Evolutionary conservation across 495 filamentous ascomycete species (phyloP).

Genomic region (Aspergillus funiculosus): DNA sequence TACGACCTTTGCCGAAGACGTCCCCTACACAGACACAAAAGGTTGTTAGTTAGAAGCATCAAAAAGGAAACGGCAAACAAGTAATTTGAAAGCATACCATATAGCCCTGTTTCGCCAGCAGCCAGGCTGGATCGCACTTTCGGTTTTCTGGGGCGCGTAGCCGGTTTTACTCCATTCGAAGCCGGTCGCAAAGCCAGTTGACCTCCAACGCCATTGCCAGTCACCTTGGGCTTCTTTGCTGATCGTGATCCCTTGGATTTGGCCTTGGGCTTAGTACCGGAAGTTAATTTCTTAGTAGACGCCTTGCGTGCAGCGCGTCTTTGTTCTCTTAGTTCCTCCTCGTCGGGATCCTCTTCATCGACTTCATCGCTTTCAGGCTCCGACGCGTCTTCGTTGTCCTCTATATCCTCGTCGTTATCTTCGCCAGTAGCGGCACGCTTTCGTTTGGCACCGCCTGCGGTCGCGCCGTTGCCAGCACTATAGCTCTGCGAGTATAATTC

Average conservation of each 20-base stretch:
- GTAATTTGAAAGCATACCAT: slow-evolving; percentile 59
- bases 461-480: slow-evolving; percentile 27
- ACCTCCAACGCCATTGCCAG: slow-evolving; percentile 50
- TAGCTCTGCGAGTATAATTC: slow-evolving; percentile 53
- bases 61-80: not conserved
- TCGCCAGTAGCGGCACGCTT: slow-evolving; percentile 42
- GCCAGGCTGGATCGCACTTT: slow-evolving; percentile 59
- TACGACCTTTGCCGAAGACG: slow-evolving; percentile 67
- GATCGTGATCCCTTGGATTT: slow-evolving; percentile 23
- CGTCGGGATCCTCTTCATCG: slow-evolving; percentile 53
- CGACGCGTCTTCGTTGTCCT: slow-evolving; percentile 48
- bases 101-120: slow-evolving; percentile 64
- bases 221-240: slow-evolving; percentile 52
- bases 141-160: slow-evolving; percentile 46
- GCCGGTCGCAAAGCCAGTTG: slow-evolving; percentile 47
- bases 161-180: slow-evolving; percentile 36
- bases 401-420: slow-evolving; percentile 32
- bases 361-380: slow-evolving; percentile 46
- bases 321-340: slow-evolving; percentile 60
- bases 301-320: slow-evolving; percentile 41
- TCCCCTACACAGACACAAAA: slow-evolving; percentile 53
- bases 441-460: slow-evolving; percentile 44
- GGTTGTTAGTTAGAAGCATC: slow-evolving; percentile 12
- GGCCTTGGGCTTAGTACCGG: slow-evolving; percentile 30
- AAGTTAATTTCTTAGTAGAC: slow-evolving; percentile 58